Base-by-base conservation (phyloP, 352 stramenopile species). In the Phytophthora ohioensis region DNA sequence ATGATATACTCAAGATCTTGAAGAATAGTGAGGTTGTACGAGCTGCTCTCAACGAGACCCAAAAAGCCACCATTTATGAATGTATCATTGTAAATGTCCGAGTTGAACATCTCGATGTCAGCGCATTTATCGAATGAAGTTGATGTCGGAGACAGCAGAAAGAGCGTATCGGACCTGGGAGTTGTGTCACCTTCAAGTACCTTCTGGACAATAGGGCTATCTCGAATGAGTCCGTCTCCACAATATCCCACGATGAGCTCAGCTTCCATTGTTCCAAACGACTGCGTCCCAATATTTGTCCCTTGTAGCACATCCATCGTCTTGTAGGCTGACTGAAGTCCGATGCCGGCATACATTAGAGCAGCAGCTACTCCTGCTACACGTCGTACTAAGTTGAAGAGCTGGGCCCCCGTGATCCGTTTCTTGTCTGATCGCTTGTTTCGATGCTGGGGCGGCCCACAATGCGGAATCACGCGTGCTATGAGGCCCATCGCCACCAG, bases 11-110 rank as follows among this genome's bases (percentile, higher is more conserved):
- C 68, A 9, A 77, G 6, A 21, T 77, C 69, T 43, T 61, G 61
- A n/a, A 83, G 38, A 31, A 73, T 43, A 1, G 75, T 66, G 49
- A 82, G 41, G 39, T 82, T 76, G 59, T 82, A 86, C 15, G 69
- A 62, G 13, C 68, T 47, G 9, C 64, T 48, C 11, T 34, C 48
- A 5, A 73, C 38, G 31, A 84, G 39, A 17, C 59, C 42, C 9
- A 42, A 17, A 41, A 74, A 81, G 3, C 67, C 53, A 0, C 27
- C 13, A 38, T 76, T 59, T 39, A 78, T 35, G 30, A 69, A 74
- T 4, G 31, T 15, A 1, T 46, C 38, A 30, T 30, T 35, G 54
- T 87, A 87, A 17, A 85, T 67, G 0, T 67, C 36, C 4, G 31
- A 32, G 31, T 75, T 48, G 27, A 81, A 75, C 7, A 17, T 32